Conservation (phyloP, 345 rosid species). For the Citrus australasica region DNA sequence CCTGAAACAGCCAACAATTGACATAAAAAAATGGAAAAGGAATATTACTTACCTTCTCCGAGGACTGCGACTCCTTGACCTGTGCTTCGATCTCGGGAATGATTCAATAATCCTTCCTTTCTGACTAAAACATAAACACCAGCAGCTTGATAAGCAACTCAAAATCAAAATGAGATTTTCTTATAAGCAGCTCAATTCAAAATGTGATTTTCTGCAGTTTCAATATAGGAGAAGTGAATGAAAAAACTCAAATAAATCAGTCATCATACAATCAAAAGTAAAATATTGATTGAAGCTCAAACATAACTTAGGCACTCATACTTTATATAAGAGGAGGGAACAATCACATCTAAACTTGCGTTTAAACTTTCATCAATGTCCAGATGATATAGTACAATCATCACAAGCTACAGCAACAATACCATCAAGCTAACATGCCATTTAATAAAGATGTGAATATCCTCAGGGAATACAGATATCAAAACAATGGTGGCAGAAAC, state of each 20-base stretch:
- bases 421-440: not conserved
- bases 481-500: not conserved
- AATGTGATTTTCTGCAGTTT: not conserved
- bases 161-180: not conserved
- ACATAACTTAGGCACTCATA: too few relatives aligned
- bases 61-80: slow-evolving; percentile 59
- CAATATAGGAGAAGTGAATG: too few relatives aligned
- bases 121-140: slow-evolving; percentile 22
- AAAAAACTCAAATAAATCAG: not conserved
- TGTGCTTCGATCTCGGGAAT: slow-evolving; percentile 28
- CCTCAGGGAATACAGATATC: not conserved
- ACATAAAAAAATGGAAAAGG: not conserved
- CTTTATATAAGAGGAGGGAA: too few relatives aligned
- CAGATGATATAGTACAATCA: not conserved
- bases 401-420: not conserved
- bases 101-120: slow-evolving; percentile 54
- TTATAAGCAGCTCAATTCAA: not conserved
- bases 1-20: not conserved
- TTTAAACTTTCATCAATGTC: too few relatives aligned
- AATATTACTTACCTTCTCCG: slow-evolving; percentile 29
- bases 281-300: too few relatives aligned
- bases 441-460: not conserved
- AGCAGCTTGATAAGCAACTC: not conserved
- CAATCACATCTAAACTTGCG: too few relatives aligned
- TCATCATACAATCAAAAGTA: not conserved